Evolutionary conservation across 2,329 filamentous ascomycete genomes (phyloP).

Genomic region (Aureobasidium pullulans): DNA sequence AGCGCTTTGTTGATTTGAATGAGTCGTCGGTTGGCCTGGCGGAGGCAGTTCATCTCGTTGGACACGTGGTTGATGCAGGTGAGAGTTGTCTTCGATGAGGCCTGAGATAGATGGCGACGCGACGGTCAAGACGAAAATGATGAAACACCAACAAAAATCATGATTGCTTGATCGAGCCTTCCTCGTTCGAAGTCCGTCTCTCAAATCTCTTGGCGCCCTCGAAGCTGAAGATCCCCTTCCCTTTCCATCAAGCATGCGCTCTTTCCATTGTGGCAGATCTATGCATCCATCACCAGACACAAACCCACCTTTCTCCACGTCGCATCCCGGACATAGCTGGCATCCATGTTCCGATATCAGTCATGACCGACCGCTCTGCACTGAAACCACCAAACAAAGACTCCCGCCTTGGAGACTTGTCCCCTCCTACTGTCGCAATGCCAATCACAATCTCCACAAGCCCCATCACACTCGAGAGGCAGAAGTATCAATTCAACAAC

Average conservation of each 20-base stretch:
- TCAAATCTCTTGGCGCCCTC: not conserved
- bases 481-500: not conserved
- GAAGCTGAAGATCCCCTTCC: not conserved
- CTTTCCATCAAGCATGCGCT: not conserved
- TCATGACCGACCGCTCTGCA: no score
- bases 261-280: not conserved
- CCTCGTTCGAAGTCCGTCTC: not conserved
- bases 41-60: not conserved
- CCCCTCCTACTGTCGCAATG: not conserved
- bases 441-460: constrained; percentile 5
- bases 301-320: not conserved
- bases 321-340: not conserved
- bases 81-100: not conserved
- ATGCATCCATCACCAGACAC: constrained; percentile 7
- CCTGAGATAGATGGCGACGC: not conserved
- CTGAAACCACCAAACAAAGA: no score
- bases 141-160: not conserved
- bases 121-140: not conserved
- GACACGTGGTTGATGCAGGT: not conserved
- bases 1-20: not conserved
- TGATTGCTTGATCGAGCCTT: not conserved
- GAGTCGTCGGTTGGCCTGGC: not conserved
- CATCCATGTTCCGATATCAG: not conserved
- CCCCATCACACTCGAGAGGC: not conserved
- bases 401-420: not conserved